Percentiles rank a stretch among this genome's conserved stretches.
phyloP scores from a whole-genome alignment of 768 basidiomycete genomes.

The Stropharia rugosoannulata region DNA sequence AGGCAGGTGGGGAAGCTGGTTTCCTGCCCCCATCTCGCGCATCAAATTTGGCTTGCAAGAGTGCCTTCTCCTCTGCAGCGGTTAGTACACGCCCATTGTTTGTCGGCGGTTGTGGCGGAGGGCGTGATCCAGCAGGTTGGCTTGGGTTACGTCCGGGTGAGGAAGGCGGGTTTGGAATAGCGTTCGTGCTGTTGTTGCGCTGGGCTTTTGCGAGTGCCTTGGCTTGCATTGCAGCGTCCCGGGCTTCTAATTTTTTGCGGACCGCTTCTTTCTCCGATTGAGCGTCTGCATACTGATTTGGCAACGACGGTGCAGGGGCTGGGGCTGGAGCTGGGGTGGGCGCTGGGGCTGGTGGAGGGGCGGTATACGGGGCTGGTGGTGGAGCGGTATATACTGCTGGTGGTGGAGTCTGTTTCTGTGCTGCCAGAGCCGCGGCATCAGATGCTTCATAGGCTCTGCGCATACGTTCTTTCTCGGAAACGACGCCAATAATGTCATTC shows the following conservation, averaged over 20 bases:
- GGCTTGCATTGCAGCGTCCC: conserved; percentile 33
- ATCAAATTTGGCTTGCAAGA: conserved; percentile 62
- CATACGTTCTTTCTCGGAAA: conserved; percentile 70
- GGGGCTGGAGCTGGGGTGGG: conserved; percentile 13
- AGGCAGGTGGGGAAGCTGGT: conserved; percentile 5
- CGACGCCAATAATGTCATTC: conserved; percentile 34
- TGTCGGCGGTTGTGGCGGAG: conserved; percentile 33
- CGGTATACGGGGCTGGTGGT: conserved; percentile 11
- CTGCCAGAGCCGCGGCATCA: conserved; percentile 50
- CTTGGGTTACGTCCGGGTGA: conserved; percentile 20
- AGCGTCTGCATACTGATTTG: conserved; percentile 27
- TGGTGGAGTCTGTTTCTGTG: conserved; percentile 16
- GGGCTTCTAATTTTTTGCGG: conserved; percentile 54
- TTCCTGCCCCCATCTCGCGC: conserved; percentile 41
- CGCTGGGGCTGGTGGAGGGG: conserved; percentile 22
- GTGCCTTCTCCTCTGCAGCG: conserved; percentile 80
- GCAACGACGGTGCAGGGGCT: conserved; percentile 13
- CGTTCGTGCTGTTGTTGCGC: conserved; percentile 18
- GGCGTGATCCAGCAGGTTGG: conserved; percentile 21
- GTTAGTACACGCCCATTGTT: conserved; percentile 40
- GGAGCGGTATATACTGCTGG: conserved; percentile 14
- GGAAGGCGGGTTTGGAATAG: conserved; percentile 13
- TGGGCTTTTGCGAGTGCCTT: conserved; percentile 19
- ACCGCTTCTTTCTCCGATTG: conserved; percentile 56
- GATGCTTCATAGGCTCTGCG: conserved; percentile 63